Evolutionary conservation across 495 filamentous ascomycete genomes (phyloP).

Genomic region (Aspergillus hancockii): DNA sequence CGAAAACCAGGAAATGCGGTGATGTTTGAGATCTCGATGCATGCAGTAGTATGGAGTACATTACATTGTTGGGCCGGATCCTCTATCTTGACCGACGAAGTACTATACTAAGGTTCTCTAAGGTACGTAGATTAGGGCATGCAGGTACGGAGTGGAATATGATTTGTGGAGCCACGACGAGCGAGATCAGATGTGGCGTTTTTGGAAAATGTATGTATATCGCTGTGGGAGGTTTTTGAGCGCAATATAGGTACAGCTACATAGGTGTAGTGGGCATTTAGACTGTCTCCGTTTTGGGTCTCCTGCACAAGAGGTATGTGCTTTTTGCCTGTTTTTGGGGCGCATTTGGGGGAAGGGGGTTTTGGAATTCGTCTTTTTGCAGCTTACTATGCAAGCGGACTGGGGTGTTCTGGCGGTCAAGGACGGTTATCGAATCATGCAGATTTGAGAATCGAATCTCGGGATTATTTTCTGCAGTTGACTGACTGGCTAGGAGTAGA

Average conservation of each 20-base stretch:
- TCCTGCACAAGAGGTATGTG: not conserved
- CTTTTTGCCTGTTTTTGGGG: not conserved
- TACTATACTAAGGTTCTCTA: no score
- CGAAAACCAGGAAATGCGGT: conserved; percentile 1
- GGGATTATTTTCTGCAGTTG: not conserved
- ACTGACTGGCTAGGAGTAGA: no score
- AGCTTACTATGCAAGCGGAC: not conserved
- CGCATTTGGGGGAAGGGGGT: no score
- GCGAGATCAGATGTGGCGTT: conserved; percentile 4
- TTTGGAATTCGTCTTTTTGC: not conserved
- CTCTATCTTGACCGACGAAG: not conserved
- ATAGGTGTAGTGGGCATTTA: not conserved
- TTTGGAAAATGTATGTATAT: not conserved
- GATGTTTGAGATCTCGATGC: not conserved
- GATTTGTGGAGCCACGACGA: conserved; percentile 2
- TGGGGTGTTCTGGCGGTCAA: not conserved
- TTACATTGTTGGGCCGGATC: not conserved
- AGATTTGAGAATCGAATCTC: not conserved
- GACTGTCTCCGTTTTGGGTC: not conserved
- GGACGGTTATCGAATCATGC: not conserved
- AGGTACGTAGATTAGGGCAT: not conserved
- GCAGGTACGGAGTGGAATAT: not conserved
- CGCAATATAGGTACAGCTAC: no score
- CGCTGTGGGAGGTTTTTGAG: not conserved
- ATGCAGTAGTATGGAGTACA: not conserved